Evolutionary conservation across 495 filamentous ascomycete species (phyloP).

Genomic region (Acidomyces sp.): DNA sequence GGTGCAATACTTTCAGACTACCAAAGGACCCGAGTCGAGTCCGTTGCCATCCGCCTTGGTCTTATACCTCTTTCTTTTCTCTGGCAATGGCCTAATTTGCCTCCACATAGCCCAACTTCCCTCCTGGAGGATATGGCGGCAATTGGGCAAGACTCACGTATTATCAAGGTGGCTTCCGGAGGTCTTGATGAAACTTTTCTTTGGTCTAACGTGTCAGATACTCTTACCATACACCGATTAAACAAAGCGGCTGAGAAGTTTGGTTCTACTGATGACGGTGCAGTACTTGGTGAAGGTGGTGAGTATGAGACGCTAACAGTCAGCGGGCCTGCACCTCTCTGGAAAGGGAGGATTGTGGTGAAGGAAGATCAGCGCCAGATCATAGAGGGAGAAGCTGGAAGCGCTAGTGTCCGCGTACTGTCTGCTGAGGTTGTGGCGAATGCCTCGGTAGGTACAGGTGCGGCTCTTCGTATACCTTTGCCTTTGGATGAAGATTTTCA

Average conservation of each 20-base stretch:
- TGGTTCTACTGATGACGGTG: slow-evolving; percentile 47
- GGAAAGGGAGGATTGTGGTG: slow-evolving; percentile 58
- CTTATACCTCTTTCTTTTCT: slow-evolving; percentile 71
- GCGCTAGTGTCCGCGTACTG: slow-evolving; percentile 47
- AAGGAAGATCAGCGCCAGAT: slow-evolving; percentile 39
- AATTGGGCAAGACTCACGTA: slow-evolving; percentile 63
- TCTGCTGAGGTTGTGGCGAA: slow-evolving; percentile 39
- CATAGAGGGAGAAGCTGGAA: slow-evolving; percentile 56
- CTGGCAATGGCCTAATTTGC: slow-evolving; percentile 78
- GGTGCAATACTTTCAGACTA: slow-evolving; percentile 92
- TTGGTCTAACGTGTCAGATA: slow-evolving; percentile 64
- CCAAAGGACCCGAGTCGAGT: slow-evolving; percentile 87
- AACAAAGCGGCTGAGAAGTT: slow-evolving; percentile 55
- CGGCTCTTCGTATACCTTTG: neutral
- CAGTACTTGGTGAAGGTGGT: slow-evolving; percentile 80
- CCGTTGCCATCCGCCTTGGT: slow-evolving; percentile 62
- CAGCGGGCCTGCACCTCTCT: slow-evolving; percentile 59
- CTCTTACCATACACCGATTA: slow-evolving; percentile 39
- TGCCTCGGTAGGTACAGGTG: neutral
- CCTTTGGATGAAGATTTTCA: slow-evolving; percentile 1
- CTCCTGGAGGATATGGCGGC: slow-evolving; percentile 71
- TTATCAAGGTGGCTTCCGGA: slow-evolving; percentile 89
- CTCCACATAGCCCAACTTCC: slow-evolving; percentile 33
- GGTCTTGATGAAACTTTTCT: slow-evolving; percentile 71
- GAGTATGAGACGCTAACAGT: slow-evolving; percentile 92